A percentile compares a stretch with the other conserved stretches of the same genome.
phyloP scores from a whole-genome alignment of 805 yeast species.

The Hanseniaspora guilliermondii region DNA sequence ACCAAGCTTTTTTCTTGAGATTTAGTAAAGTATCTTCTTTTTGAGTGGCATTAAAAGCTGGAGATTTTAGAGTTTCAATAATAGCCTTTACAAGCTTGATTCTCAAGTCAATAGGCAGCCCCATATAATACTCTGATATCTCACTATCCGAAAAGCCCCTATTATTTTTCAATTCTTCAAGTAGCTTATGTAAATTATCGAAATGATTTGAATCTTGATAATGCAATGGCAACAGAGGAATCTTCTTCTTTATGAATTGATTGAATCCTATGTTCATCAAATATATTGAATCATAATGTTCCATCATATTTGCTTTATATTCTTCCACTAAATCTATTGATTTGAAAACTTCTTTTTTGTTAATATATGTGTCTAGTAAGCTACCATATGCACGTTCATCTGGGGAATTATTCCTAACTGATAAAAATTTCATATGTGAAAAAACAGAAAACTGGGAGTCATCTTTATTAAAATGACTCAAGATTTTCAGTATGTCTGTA shows the following conservation, averaged over 20 bases:
- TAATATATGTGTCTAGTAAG: background rate
- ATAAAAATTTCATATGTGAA: constrained; percentile 72
- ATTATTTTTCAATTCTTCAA: background rate
- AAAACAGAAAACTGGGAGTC: constrained; percentile 58
- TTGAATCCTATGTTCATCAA: background rate
- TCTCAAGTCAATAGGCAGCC: constrained; percentile 3
- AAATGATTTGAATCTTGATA: constrained; percentile 4
- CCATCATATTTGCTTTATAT: constrained; percentile 4
- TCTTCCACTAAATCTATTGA: constrained; percentile 6
- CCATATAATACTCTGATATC: background rate
- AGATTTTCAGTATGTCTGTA: background rate
- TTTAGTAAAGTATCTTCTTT: background rate
- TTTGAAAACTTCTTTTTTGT: constrained; percentile 4
- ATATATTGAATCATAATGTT: constrained; percentile 1
- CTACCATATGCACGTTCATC: constrained; percentile 51
- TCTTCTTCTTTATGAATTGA: background rate
- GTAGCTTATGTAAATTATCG: background rate
- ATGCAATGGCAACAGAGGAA: constrained; percentile 8
- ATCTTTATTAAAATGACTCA: background rate
- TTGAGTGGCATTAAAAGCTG: background rate
- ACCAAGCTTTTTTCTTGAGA: constrained; percentile 6
- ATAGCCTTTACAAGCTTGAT: constrained; percentile 3
- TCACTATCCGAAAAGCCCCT: background rate
- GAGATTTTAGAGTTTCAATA: background rate
- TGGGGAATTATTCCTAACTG: constrained; percentile 49